These are phyloP conservation scores for Exophiala dermatitidis DNA, from an alignment of 2,329 filamentous ascomycete genomes.

Conservation along the genomic window DNA sequence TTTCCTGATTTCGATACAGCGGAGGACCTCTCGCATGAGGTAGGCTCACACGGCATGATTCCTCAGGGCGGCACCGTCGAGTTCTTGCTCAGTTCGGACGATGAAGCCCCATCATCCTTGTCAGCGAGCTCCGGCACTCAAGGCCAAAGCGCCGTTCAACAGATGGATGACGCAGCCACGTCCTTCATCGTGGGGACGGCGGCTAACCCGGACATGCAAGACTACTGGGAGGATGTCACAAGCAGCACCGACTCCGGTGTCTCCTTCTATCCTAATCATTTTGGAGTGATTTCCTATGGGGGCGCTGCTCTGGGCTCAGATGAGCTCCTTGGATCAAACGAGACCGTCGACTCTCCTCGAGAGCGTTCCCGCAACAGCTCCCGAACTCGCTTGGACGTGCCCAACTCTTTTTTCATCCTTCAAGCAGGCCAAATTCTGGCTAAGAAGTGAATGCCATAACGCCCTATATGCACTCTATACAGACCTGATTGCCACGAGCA, in stretches of 20 bases:
- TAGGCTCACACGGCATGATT: constrained; percentile 9
- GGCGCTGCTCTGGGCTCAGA: constrained; percentile 7
- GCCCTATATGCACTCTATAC: too few relatives aligned
- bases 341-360: not conserved
- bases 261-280: constrained; percentile 12
- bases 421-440: not conserved
- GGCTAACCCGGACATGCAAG: not conserved
- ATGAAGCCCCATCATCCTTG: not conserved
- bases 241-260: not conserved
- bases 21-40: not conserved
- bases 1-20: constrained; percentile 13
- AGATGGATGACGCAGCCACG: not conserved
- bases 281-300: constrained; percentile 19
- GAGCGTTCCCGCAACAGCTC: not conserved
- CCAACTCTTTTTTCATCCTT: constrained; percentile 7
- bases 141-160: not conserved
- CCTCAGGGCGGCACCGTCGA: constrained; percentile 13
- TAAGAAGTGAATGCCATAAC: not conserved
- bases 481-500: too few relatives aligned
- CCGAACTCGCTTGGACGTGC: constrained; percentile 14
- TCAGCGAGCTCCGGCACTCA: not conserved
- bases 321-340: not conserved
- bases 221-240: not conserved
- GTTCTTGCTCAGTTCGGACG: constrained; percentile 10
- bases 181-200: constrained; percentile 5